Percentiles rank a stretch among this genome's conserved stretches.
Evolutionary conservation across 495 filamentous ascomycete species (phyloP).

Genomic region (Aspergillus indologenus): DNA sequence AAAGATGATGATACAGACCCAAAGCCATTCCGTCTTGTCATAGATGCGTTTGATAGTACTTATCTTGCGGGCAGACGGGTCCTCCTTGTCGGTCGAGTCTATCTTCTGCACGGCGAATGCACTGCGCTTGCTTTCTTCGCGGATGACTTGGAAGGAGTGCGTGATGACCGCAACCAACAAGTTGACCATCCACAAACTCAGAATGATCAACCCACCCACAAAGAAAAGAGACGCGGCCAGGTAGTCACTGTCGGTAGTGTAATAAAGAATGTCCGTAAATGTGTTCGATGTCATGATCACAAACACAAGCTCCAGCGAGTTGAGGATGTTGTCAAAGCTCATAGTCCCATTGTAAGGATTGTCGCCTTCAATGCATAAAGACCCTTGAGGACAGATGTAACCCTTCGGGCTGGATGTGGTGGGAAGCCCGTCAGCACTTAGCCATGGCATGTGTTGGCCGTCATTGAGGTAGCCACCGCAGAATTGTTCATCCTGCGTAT

Average conservation of each 20-base stretch:
- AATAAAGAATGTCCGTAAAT: conserved; percentile 91
- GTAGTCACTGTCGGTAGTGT: conserved; percentile 87
- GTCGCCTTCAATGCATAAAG: conserved; percentile 70
- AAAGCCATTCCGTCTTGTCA: conserved; percentile 69
- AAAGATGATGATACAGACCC: conserved; percentile 76
- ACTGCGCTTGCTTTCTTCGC: conserved; percentile 91
- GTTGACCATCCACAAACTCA: conserved; percentile 96
- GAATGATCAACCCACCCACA: conserved; percentile 79
- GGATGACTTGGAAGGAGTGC: conserved; percentile 95
- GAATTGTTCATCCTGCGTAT: conserved; percentile 56
- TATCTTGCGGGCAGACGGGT: conserved; percentile 34
- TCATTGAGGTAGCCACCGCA: conserved; percentile 80
- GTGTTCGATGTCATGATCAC: conserved; percentile 98
- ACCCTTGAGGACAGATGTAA: conserved; percentile 83
- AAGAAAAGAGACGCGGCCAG: conserved; percentile 82
- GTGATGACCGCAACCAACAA: conserved; percentile 98
- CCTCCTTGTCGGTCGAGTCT: conserved; percentile 36
- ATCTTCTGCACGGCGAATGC: conserved; percentile 82
- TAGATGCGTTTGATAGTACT: conserved; percentile 66
- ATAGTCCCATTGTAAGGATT: conserved; percentile 86
- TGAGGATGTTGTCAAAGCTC: conserved; percentile 90
- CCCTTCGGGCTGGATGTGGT: conserved; percentile 64
- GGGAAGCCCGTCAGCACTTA: conserved; percentile 44
- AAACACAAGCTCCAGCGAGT: conserved; percentile 94
- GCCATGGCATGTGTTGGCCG: conserved; percentile 61